Conservation (phyloP, 148 eudicot genomes). For the Arbutus unedo region DNA sequence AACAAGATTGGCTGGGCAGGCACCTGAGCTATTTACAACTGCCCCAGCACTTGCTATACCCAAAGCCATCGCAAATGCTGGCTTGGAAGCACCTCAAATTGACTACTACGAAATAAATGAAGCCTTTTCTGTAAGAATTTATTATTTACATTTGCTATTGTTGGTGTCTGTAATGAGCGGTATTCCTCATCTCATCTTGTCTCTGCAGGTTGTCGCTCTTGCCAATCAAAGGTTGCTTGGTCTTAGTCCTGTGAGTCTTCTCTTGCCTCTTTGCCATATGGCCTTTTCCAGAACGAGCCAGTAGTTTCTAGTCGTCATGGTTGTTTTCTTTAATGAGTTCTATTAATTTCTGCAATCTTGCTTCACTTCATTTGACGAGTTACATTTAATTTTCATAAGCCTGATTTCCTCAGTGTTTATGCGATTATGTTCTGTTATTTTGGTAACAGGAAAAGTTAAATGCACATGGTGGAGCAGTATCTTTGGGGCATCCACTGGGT, state of each 20-base stretch:
- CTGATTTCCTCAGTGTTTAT: not conserved
- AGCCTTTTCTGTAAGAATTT: slow-evolving; percentile 80
- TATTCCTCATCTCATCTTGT: slow-evolving; percentile 13
- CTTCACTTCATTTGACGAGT: not conserved
- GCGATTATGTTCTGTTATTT: not conserved
- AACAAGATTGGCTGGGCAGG: slow-evolving; percentile 45
- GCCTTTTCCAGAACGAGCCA: not conserved
- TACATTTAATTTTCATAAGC: not conserved
- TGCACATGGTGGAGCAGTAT: slow-evolving; percentile 96
- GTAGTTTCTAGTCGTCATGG: not conserved
- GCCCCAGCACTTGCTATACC: slow-evolving; percentile 98
- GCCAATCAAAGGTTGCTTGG: slow-evolving; percentile 82
- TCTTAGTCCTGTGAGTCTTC: slow-evolving; percentile 69
- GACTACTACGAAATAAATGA: slow-evolving; percentile 93
- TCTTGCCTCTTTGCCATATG: slow-evolving; percentile 9
- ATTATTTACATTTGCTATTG: not conserved
- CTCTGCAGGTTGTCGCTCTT: slow-evolving; percentile 84
- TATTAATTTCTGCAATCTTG: not conserved
- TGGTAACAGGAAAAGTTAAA: slow-evolving; percentile 66
- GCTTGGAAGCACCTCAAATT: slow-evolving; percentile 68
- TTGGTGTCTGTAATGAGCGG: not conserved
- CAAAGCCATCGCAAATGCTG: slow-evolving; percentile 80
- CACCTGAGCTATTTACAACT: slow-evolving; percentile 90
- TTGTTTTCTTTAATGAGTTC: not conserved
- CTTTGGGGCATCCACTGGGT: slow-evolving; percentile 96